A percentile compares a stretch with the other conserved stretches of the same genome.
phyloP scores from a whole-genome alignment of 371 early-diverging fungal genomes.

The Syncephalastrum monosporum region DNA sequence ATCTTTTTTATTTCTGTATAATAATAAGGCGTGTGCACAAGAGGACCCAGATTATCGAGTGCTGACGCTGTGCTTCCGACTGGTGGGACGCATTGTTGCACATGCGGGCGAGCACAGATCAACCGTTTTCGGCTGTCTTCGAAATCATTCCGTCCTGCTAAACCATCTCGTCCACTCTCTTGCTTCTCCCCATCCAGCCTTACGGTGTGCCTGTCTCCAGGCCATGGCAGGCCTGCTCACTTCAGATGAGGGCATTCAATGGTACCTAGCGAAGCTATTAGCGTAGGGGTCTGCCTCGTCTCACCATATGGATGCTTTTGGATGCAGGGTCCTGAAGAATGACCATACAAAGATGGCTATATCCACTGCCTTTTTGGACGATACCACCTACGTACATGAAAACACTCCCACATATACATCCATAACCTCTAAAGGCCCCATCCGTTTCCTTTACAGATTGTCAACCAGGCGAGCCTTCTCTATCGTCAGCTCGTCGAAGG shows the following conservation, averaged over 20 bases:
- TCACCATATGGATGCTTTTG: background rate
- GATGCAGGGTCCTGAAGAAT: constrained; percentile 24
- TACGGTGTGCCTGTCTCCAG: constrained; percentile 39
- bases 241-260: constrained; percentile 18
- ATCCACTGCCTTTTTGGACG: constrained; percentile 25
- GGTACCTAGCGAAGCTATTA: constrained; percentile 11
- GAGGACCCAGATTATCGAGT: constrained; percentile 43
- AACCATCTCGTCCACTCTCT: constrained; percentile 12
- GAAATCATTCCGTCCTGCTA: constrained; percentile 17
- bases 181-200: constrained; percentile 27
- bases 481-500: constrained; percentile 11
- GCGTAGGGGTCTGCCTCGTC: background rate
- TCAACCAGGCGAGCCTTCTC: background rate
- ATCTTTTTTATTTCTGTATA: constrained; percentile 5
- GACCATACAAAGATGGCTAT: constrained; percentile 20
- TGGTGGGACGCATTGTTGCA: constrained; percentile 31
- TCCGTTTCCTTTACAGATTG: background rate
- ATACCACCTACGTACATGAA: constrained; percentile 31
- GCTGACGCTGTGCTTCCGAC: constrained; percentile 32
- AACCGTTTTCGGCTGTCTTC: constrained; percentile 13
- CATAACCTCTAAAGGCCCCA: background rate
- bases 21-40: constrained; percentile 24
- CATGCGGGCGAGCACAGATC: constrained; percentile 7
- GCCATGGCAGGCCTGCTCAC: constrained; percentile 23
- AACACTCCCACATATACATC: background rate